Evolutionary conservation across 2,329 filamentous ascomycete species (phyloP).

Genomic region (Dactylella cylindrospora): DNA sequence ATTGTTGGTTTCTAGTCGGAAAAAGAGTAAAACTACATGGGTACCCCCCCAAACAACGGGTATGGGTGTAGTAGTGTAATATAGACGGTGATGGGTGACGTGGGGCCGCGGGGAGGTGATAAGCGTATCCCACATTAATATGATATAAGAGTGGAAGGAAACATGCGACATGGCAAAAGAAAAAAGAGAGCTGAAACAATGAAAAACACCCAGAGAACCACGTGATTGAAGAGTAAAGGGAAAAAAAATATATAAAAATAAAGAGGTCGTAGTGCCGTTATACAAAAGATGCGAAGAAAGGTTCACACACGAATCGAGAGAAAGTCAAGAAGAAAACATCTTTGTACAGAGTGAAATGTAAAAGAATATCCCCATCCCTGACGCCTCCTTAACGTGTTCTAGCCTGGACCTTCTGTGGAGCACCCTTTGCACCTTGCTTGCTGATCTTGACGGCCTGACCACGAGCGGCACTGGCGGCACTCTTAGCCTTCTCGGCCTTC

Average conservation of each 20-base stretch:
- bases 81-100: too few relatives aligned
- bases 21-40: too few relatives aligned
- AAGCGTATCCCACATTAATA: slow-evolving; percentile 30
- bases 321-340: slow-evolving; percentile 23
- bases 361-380: slow-evolving; percentile 32
- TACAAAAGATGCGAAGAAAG: slow-evolving; percentile 8
- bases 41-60: too few relatives aligned
- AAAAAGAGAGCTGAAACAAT: slow-evolving; percentile 27
- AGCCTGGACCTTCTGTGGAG: slow-evolving; percentile 78
- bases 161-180: slow-evolving; percentile 12
- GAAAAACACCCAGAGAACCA: slow-evolving; percentile 34
- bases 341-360: slow-evolving; percentile 43
- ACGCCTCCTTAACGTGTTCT: slow-evolving; percentile 71
- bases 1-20: too few relatives aligned
- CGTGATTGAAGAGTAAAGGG: slow-evolving; percentile 29
- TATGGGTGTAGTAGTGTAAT: too few relatives aligned
- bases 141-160: slow-evolving; percentile 22
- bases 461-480: slow-evolving; percentile 70
- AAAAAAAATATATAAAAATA: slow-evolving; percentile 41
- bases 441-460: slow-evolving; percentile 80
- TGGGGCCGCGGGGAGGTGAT: too few relatives aligned
- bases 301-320: slow-evolving; percentile 10
- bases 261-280: slow-evolving; percentile 25
- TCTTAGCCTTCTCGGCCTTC: slow-evolving; percentile 99
- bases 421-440: slow-evolving; percentile 97